Conservation (phyloP, 352 stramenopile genomes). For the Globisporangium megalacanthum region DNA sequence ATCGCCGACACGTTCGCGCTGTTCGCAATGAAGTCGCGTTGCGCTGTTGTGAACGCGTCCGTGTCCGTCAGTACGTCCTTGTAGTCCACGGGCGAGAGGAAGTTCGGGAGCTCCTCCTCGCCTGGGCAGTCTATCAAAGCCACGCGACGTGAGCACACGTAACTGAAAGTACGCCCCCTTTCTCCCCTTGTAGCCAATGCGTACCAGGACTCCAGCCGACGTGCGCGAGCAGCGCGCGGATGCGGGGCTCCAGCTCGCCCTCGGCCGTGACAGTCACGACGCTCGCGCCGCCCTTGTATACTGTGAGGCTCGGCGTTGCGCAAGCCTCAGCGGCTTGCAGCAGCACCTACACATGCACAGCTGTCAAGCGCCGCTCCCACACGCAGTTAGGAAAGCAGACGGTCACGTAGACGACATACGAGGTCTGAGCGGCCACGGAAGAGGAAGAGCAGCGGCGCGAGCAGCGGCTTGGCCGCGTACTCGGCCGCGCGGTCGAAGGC, state of each 20-base stretch:
- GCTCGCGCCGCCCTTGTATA: constrained; percentile 45
- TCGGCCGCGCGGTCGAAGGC: constrained; percentile 23
- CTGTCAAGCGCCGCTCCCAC: no score
- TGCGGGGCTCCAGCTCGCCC: constrained; percentile 39
- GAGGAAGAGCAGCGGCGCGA: constrained; percentile 51
- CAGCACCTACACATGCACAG: constrained; percentile 25
- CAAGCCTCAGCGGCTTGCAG: constrained; percentile 31
- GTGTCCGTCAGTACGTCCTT: constrained; percentile 58
- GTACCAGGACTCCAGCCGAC: constrained; percentile 59
- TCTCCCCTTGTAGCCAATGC: not conserved
- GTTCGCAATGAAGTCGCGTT: constrained; percentile 79
- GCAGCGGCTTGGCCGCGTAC: constrained; percentile 40
- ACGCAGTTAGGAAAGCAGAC: no score
- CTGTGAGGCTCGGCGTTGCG: constrained; percentile 28
- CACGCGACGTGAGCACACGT: no score
- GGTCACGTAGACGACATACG: constrained; percentile 19
- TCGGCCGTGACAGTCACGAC: constrained; percentile 32
- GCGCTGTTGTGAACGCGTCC: constrained; percentile 50
- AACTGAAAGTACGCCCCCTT: no score
- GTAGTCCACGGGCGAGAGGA: constrained; percentile 55
- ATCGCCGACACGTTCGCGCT: constrained; percentile 74
- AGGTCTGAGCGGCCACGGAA: constrained; percentile 59
- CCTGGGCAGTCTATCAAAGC: constrained; percentile 32
- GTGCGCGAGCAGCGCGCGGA: constrained; percentile 40
- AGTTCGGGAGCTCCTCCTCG: constrained; percentile 45